phyloP scores from a whole-genome alignment of 371 early-diverging fungal species.

The Paramicrosporidium saccamoebae region DNA sequence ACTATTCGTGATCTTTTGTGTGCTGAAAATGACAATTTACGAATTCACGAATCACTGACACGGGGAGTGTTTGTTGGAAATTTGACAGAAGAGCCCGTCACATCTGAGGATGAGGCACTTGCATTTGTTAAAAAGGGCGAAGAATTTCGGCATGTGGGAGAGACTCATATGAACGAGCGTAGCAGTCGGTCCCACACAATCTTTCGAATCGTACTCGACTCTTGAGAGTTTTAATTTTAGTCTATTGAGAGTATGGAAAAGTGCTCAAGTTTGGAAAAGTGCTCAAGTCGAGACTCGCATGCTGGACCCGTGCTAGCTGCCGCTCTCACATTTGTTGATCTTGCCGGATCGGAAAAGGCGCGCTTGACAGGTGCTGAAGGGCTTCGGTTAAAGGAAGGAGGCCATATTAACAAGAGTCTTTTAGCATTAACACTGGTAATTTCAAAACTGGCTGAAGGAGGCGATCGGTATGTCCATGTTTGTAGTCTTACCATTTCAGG shows the following conservation, averaged over 20 bases:
- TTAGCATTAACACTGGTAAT: slow-evolving; percentile 90
- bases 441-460: slow-evolving; percentile 44
- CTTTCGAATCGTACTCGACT: slow-evolving; percentile 37
- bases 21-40: slow-evolving; percentile 31
- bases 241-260: too few relatives aligned
- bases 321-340: slow-evolving; percentile 35
- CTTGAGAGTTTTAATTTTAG: too few relatives aligned
- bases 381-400: slow-evolving; percentile 87
- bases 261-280: too few relatives aligned
- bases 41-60: slow-evolving; percentile 40
- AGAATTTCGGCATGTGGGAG: slow-evolving; percentile 35
- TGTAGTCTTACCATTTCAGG: slow-evolving; percentile 1
- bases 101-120: slow-evolving; percentile 37
- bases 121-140: slow-evolving; percentile 40
- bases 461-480: too few relatives aligned
- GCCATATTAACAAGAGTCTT: slow-evolving; percentile 84
- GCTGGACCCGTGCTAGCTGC: too few relatives aligned
- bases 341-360: slow-evolving; percentile 82
- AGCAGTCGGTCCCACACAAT: slow-evolving; percentile 69
- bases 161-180: slow-evolving; percentile 50
- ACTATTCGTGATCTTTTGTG: slow-evolving; percentile 35
- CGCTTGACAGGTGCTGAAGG: slow-evolving; percentile 84
- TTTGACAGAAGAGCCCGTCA: slow-evolving; percentile 55
- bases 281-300: too few relatives aligned
- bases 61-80: slow-evolving; percentile 56